Evolutionary conservation across 2,329 filamentous ascomycete species (phyloP).

Genomic region (Colletotrichum echinochloae): DNA sequence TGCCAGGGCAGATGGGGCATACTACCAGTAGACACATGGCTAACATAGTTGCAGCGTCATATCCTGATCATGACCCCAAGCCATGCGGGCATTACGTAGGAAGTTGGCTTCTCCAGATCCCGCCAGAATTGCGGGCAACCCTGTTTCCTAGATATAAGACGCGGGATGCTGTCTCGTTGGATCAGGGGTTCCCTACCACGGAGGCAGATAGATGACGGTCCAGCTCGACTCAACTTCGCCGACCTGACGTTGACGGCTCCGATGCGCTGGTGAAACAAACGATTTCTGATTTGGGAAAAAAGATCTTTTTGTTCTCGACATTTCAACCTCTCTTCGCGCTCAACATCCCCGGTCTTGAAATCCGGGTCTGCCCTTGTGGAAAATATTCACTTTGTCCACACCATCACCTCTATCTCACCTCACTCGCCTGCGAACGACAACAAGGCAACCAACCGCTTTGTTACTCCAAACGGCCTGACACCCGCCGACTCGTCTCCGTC

Average conservation of each 20-base stretch:
- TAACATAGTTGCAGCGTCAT: constrained; percentile 27
- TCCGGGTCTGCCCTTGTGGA: not conserved
- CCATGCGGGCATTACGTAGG: constrained; percentile 7
- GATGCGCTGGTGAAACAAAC: constrained; percentile 26
- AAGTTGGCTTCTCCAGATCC: constrained; percentile 25
- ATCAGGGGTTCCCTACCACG: constrained; percentile 14
- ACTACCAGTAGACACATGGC: constrained; percentile 28
- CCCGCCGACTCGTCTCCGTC: constrained; percentile 7
- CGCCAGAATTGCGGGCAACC: constrained; percentile 21
- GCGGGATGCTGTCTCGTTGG: constrained; percentile 17
- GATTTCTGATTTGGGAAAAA: not conserved
- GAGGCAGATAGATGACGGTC: constrained; percentile 18
- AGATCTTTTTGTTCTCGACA: constrained; percentile 19
- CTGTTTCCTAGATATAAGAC: constrained; percentile 24
- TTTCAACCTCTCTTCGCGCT: constrained; percentile 1
- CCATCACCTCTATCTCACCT: constrained; percentile 14
- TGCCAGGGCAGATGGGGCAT: constrained; percentile 29
- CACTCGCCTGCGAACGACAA: not conserved
- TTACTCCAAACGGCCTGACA: constrained; percentile 13
- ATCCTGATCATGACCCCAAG: constrained; percentile 31
- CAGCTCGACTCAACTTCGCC: constrained; percentile 15
- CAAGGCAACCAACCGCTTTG: constrained; percentile 12
- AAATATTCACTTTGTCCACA: not conserved
- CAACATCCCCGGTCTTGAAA: not conserved
- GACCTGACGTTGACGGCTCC: constrained; percentile 31